These are phyloP conservation scores for Pyrenophora teres DNA, from an alignment of 2,329 filamentous ascomycete genomes.

Conservation along the genomic window DNA sequence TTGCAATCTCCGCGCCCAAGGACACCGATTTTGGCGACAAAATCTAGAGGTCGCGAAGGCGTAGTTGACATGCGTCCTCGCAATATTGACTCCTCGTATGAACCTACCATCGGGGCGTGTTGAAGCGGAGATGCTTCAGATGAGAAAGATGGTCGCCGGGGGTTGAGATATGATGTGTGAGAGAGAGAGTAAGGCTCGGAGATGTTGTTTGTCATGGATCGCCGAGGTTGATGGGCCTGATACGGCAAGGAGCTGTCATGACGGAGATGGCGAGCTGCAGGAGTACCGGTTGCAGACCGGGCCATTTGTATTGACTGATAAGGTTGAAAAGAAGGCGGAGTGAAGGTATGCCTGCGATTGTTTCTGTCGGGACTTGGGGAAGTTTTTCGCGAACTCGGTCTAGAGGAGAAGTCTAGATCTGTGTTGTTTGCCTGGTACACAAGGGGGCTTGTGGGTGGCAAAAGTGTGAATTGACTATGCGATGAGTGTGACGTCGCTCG, in stretches of 20 bases:
- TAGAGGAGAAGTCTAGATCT: slow-evolving; percentile 67
- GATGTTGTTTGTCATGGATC: slow-evolving; percentile 67
- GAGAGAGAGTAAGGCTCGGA: slow-evolving; percentile 48
- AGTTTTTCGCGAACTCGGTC: slow-evolving; percentile 41
- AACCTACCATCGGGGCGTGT: slow-evolving; percentile 94
- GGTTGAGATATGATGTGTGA: slow-evolving; percentile 54
- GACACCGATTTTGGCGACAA: slow-evolving; percentile 93
- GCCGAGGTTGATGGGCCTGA: slow-evolving; percentile 77
- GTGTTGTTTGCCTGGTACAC: slow-evolving; percentile 87
- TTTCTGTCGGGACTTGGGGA: slow-evolving; percentile 54
- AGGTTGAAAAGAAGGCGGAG: slow-evolving; percentile 62
- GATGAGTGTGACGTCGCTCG: slow-evolving; percentile 63
- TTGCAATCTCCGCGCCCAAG: slow-evolving; percentile 89
- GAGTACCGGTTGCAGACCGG: slow-evolving; percentile 37
- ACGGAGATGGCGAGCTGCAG: slow-evolving; percentile 49
- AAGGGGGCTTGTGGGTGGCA: slow-evolving; percentile 88
- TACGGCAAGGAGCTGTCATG: slow-evolving; percentile 68
- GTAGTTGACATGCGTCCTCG: slow-evolving; percentile 95
- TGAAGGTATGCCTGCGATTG: slow-evolving; percentile 73
- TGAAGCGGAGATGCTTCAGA: slow-evolving; percentile 78
- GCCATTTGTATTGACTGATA: slow-evolving; percentile 51
- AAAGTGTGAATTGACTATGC: slow-evolving; percentile 78
- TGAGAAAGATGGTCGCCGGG: slow-evolving; percentile 70
- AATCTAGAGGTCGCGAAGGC: slow-evolving; percentile 88
- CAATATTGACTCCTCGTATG: slow-evolving; percentile 95